phyloP scores from a whole-genome alignment of 768 basidiomycete species.

The Pleurotus tuber-regium region DNA sequence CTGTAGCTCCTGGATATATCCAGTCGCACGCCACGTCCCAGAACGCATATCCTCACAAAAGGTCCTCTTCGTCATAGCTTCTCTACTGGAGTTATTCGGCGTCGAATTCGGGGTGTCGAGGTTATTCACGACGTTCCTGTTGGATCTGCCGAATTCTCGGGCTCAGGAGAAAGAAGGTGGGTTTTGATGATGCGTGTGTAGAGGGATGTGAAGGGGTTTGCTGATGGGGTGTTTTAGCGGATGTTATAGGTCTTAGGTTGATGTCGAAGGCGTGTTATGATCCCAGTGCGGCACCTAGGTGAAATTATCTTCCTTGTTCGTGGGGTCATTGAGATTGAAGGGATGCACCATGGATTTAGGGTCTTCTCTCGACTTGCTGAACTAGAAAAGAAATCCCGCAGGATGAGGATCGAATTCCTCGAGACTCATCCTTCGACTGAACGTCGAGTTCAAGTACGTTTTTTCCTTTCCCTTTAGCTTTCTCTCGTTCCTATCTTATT shows the following conservation, averaged over 20 bases:
- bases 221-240: too few relatives aligned
- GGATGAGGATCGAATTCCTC: slow-evolving; percentile 51
- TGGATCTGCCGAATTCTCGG: slow-evolving; percentile 82
- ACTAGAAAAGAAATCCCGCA: slow-evolving; percentile 26
- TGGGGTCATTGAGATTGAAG: not conserved
- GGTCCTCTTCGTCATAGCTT: slow-evolving; percentile 37
- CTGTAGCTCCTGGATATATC: not conserved
- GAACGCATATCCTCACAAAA: slow-evolving; percentile 51
- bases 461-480: too few relatives aligned
- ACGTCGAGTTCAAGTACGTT: slow-evolving; percentile 66
- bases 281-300: slow-evolving; percentile 75
- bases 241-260: slow-evolving; percentile 78
- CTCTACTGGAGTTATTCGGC: slow-evolving; percentile 48
- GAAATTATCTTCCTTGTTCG: slow-evolving; percentile 19
- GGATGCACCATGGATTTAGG: slow-evolving; percentile 38
- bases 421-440: slow-evolving; percentile 78
- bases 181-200: slow-evolving; percentile 1
- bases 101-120: slow-evolving; percentile 53
- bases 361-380: slow-evolving; percentile 75
- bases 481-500: too few relatives aligned
- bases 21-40: slow-evolving; percentile 44
- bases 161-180: slow-evolving; percentile 79
- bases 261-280: slow-evolving; percentile 87
- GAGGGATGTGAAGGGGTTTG: too few relatives aligned
- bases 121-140: slow-evolving; percentile 45